Evolutionary conservation across 345 rosid species (phyloP).

Genomic region (Gossypium australe): DNA sequence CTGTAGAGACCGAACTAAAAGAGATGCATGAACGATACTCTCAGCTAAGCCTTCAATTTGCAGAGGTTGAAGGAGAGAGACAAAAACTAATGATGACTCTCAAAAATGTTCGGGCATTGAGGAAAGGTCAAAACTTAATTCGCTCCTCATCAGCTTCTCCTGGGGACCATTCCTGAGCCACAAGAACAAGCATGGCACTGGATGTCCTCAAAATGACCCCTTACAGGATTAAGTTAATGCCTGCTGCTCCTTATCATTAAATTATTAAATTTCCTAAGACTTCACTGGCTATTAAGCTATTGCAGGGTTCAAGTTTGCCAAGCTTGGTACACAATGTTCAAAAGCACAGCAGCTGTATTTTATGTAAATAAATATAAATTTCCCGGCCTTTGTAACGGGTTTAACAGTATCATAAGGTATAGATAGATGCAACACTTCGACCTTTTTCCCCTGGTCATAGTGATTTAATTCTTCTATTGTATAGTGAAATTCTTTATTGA

Average conservation of each 20-base stretch:
- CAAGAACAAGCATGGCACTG: neutral
- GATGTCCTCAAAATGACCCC: neutral
- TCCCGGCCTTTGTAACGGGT: constrained; percentile 13
- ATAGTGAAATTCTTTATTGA: constrained; percentile 40
- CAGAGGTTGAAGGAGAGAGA: constrained; percentile 98
- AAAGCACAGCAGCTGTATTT: constrained; percentile 21
- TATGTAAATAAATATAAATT: constrained; percentile 31
- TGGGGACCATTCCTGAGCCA: constrained; percentile 35
- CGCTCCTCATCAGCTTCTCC: constrained; percentile 46
- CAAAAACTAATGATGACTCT: constrained; percentile 97
- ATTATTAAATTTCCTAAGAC: constrained; percentile 3
- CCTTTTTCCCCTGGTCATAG: constrained; percentile 3
- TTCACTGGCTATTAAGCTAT: neutral
- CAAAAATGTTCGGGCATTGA: constrained; percentile 70
- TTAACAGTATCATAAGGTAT: constrained; percentile 22
- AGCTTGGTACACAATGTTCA: constrained; percentile 16
- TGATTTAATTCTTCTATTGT: constrained; percentile 24
- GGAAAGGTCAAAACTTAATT: constrained; percentile 40
- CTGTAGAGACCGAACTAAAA: constrained; percentile 71
- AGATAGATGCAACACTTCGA: constrained; percentile 21
- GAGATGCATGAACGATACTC: constrained; percentile 97
- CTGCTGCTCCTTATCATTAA: neutral
- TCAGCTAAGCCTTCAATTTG: constrained; percentile 89
- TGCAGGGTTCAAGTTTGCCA: constrained; percentile 4
- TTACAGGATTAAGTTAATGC: neutral